Percentiles rank a stretch among this genome's conserved stretches.
phyloP scores from a whole-genome alignment of 106 monocot species.

The Dendrobium chrysotoxum region DNA sequence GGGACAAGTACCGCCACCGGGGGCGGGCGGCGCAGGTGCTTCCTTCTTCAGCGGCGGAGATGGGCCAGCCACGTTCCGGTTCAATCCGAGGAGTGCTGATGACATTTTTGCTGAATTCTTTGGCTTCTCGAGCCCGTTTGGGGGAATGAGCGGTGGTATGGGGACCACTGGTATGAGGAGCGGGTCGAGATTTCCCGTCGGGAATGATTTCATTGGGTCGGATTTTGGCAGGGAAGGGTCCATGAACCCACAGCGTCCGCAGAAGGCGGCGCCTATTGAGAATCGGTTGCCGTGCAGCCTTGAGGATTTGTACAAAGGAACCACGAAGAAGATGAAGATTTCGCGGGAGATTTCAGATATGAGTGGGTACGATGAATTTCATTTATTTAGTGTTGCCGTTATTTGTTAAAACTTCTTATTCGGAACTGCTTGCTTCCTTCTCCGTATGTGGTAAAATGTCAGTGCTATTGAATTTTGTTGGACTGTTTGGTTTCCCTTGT shows the following conservation, averaged over 20 bases:
- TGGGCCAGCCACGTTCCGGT: slow-evolving; percentile 33
- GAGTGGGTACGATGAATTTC: slow-evolving; percentile 35
- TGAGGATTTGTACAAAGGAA: slow-evolving; percentile 72
- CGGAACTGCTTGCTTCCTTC: background rate
- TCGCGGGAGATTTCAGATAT: slow-evolving; percentile 66
- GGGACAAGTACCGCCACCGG: slow-evolving; percentile 38
- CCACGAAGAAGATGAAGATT: slow-evolving; percentile 84
- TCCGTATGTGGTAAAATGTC: background rate
- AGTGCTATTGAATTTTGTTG: background rate
- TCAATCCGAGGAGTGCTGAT: slow-evolving; percentile 63
- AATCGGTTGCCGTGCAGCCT: slow-evolving; percentile 54
- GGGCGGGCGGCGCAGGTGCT: slow-evolving; percentile 19
- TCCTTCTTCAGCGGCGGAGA: slow-evolving; percentile 27
- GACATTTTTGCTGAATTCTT: slow-evolving; percentile 82
- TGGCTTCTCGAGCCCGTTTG: slow-evolving; percentile 55
- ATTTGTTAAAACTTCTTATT: background rate
- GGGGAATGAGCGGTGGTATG: slow-evolving; percentile 30
- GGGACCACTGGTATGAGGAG: slow-evolving; percentile 23
- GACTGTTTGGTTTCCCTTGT: background rate
- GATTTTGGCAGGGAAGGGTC: slow-evolving; percentile 31
- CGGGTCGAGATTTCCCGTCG: slow-evolving; percentile 22
- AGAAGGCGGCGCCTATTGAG: slow-evolving; percentile 50
- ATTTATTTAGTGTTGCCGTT: background rate
- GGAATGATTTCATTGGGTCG: slow-evolving; percentile 26
- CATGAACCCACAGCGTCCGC: slow-evolving; percentile 28